Evolutionary conservation across 768 basidiomycete genomes (phyloP).

Genomic region (Fistulinella prunicolor): DNA sequence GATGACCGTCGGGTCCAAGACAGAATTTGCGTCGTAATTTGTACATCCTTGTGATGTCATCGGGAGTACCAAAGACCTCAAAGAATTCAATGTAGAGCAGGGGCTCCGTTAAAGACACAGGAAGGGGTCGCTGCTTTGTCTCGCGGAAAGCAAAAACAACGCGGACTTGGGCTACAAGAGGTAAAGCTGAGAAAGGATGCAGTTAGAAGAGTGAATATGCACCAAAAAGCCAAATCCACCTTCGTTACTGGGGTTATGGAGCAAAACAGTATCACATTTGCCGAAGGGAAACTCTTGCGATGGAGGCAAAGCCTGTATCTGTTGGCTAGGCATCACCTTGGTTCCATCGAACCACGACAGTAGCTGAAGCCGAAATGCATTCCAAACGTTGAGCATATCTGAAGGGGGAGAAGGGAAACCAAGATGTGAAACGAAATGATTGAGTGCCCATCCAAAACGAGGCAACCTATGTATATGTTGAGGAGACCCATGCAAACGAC

Average conservation of each 20-base stretch:
- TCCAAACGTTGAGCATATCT: background rate
- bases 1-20: background rate
- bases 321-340: slow-evolving; percentile 11
- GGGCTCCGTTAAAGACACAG: background rate
- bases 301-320: slow-evolving; percentile 8
- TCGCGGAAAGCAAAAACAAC: background rate
- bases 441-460: background rate
- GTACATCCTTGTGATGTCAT: background rate
- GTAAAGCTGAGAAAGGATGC: background rate
- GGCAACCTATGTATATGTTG: background rate
- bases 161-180: background rate
- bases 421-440: background rate
- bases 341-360: background rate
- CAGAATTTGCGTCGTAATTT: background rate
- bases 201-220: background rate
- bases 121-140: background rate
- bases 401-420: background rate
- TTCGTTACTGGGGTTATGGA: background rate
- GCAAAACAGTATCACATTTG: slow-evolving; percentile 3
- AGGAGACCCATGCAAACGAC: background rate
- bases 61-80: background rate
- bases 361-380: background rate
- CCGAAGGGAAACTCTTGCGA: background rate
- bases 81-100: background rate
- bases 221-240: background rate